These are phyloP conservation scores for Dendrothele bispora DNA, from an alignment of 768 basidiomycete species.

Conservation along the genomic window DNA sequence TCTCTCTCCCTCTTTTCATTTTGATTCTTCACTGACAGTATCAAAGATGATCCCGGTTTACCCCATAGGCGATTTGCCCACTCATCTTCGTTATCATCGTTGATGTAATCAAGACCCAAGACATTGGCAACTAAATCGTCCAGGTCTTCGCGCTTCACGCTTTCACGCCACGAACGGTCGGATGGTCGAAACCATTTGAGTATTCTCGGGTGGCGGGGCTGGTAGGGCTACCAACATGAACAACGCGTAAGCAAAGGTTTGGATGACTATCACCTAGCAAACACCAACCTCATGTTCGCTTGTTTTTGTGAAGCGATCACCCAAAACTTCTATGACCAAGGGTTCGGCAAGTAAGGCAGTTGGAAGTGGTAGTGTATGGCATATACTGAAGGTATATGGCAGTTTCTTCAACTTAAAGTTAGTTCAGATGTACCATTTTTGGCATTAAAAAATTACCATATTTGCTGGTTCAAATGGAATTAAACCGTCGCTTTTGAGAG, in stretches of 20 bases:
- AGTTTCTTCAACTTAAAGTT: slow-evolving; percentile 27
- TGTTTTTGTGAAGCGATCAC: slow-evolving; percentile 83
- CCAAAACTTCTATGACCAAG: slow-evolving; percentile 70
- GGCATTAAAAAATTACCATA: neutral
- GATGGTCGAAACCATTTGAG: slow-evolving; percentile 60
- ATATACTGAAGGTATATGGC: slow-evolving; percentile 57
- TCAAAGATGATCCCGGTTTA: no score
- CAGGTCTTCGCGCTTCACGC: slow-evolving; percentile 46
- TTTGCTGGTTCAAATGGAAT: slow-evolving; percentile 25
- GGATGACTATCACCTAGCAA: neutral
- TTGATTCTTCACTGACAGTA: no score
- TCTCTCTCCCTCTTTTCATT: neutral
- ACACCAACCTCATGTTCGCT: slow-evolving; percentile 49
- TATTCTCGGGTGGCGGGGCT: slow-evolving; percentile 81
- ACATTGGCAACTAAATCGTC: slow-evolving; percentile 54
- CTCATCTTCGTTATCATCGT: slow-evolving; percentile 52
- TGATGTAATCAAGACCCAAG: slow-evolving; percentile 49
- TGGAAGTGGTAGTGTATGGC: slow-evolving; percentile 50
- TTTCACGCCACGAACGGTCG: slow-evolving; percentile 69
- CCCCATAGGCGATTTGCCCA: no score
- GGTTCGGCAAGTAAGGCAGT: slow-evolving; percentile 58
- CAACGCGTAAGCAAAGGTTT: neutral
- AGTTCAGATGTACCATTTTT: slow-evolving; percentile 1
- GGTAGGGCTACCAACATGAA: slow-evolving; percentile 59
- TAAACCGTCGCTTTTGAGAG: slow-evolving; percentile 47